Percentiles rank a stretch among this genome's conserved stretches.
Conservation (phyloP, 352 stramenopile species). For the Phytophthora sp. region DNA sequence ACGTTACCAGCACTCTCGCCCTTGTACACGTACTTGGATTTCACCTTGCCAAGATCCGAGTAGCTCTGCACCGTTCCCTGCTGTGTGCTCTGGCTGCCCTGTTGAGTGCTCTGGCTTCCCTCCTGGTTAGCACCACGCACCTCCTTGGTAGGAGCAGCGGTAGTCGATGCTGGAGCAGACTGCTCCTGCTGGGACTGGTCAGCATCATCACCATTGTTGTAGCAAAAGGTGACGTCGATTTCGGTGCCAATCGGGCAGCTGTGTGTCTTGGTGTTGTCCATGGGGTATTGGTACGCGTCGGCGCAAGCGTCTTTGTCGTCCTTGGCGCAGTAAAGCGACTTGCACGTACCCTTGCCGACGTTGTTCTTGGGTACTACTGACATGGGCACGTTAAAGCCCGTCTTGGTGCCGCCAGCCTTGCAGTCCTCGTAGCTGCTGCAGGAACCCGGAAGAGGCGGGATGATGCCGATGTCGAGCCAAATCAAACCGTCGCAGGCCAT, state of each 20-base stretch:
- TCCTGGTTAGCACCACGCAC: slow-evolving; percentile 27
- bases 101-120: slow-evolving; percentile 5
- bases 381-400: slow-evolving; percentile 68
- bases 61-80: slow-evolving; percentile 33
- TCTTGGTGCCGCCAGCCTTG: slow-evolving; percentile 40
- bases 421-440: slow-evolving; percentile 48
- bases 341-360: slow-evolving; percentile 36
- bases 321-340: slow-evolving; percentile 34
- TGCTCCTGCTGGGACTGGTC: slow-evolving; percentile 21
- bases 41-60: slow-evolving; percentile 43
- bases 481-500: slow-evolving; percentile 38
- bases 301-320: slow-evolving; percentile 41
- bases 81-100: slow-evolving; percentile 13
- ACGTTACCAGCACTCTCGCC: slow-evolving; percentile 60
- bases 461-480: slow-evolving; percentile 74
- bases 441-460: slow-evolving; percentile 44
- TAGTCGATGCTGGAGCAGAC: not conserved
- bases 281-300: slow-evolving; percentile 70
- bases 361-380: slow-evolving; percentile 45
- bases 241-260: slow-evolving; percentile 45
- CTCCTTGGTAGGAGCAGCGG: slow-evolving; percentile 13
- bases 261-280: slow-evolving; percentile 73
- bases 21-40: slow-evolving; percentile 55
- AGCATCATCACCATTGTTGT: slow-evolving; percentile 13
- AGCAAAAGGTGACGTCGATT: slow-evolving; percentile 69